Evolutionary conservation across 768 basidiomycete species (phyloP).

Genomic region (Boletus edulis): DNA sequence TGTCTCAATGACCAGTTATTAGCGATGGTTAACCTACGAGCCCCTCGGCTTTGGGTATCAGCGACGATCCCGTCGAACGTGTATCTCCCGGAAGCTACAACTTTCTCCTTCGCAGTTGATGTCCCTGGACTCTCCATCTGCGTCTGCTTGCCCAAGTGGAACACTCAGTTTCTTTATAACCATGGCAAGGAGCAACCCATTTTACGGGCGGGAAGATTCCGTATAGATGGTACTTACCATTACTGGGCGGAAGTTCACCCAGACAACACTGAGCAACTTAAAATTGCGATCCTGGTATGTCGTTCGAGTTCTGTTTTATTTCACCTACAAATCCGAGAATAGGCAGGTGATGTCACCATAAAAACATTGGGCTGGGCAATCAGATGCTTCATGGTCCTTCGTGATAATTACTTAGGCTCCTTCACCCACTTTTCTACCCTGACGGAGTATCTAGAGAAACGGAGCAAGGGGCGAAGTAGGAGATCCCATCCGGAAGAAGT

Average conservation of each 20-base stretch:
- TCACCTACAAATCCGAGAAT: constrained; percentile 1
- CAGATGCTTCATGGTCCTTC: constrained; percentile 82
- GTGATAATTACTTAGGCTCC: constrained; percentile 91
- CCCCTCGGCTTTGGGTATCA: constrained; percentile 48
- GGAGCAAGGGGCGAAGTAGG: constrained; percentile 59
- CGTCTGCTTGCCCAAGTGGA: constrained; percentile 85
- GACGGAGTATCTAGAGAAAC: constrained; percentile 78
- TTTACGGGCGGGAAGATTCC: constrained; percentile 54
- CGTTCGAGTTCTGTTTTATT: background rate
- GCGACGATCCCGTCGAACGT: constrained; percentile 64
- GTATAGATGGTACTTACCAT: constrained; percentile 66
- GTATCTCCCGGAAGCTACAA: constrained; percentile 69
- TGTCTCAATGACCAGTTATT: background rate
- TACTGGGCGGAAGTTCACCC: constrained; percentile 66
- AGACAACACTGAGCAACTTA: constrained; percentile 78
- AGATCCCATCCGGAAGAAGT: constrained; percentile 78
- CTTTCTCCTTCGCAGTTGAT: constrained; percentile 62
- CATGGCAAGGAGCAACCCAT: constrained; percentile 59
- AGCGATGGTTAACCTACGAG: constrained; percentile 76
- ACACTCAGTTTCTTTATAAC: constrained; percentile 72
- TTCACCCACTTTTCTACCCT: constrained; percentile 93
- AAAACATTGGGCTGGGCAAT: constrained; percentile 85
- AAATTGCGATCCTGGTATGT: constrained; percentile 58
- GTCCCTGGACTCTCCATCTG: constrained; percentile 54
- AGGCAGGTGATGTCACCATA: constrained; percentile 58